Evolutionary conservation across 495 filamentous ascomycete genomes (phyloP), one percentile per base, ranked within the genome.

Genomic region (Aspergillus baeticus): DNA sequence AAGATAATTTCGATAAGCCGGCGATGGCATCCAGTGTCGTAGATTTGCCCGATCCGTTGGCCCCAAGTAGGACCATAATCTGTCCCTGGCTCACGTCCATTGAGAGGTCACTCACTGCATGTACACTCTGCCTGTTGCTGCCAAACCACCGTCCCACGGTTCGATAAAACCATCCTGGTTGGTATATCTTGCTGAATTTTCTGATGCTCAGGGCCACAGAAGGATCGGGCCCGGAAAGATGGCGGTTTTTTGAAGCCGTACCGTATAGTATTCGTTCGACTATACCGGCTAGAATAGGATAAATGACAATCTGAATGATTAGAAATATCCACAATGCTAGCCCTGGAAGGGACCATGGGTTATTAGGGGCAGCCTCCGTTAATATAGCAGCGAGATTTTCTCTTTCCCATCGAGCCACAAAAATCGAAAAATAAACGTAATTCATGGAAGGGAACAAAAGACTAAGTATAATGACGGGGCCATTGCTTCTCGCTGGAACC

Each of bases 21-120:
- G 89, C 88, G 51, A 96, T 89, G 11, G 86, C 84, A 59, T 96
- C 90, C 10, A 96, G 80, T 0, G 92, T 94, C 0, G 91, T 96
- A 43, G 83, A 87, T 68, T 96, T 96, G 46, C 91, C 91, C 52
- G 83, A 87, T 41, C 91, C 91, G 68, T 96, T 96, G 2, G 91
- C 89, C 15, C 91, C 90, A 2, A 96, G 78, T 1, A 96, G 73
- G 2, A 91, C 87, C 61, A 89, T 78, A 33, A 96, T 93, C 63
- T 93, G 84, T 0, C 91, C 91, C 52, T 84, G 82, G 15, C 81
- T 71, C 7, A 89, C 84, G 18, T 72, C 75, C 17, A 96, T 69
- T 5, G 81, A 81, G 18, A 96, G 72, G 37, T 80, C 64, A 51
- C 89, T 74, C 17, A 96, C 91, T 2, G 91, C 91, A 10, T 85